Conservation (phyloP, 2,329 filamentous ascomycete genomes). For the Talaromyces amestolkiae region DNA sequence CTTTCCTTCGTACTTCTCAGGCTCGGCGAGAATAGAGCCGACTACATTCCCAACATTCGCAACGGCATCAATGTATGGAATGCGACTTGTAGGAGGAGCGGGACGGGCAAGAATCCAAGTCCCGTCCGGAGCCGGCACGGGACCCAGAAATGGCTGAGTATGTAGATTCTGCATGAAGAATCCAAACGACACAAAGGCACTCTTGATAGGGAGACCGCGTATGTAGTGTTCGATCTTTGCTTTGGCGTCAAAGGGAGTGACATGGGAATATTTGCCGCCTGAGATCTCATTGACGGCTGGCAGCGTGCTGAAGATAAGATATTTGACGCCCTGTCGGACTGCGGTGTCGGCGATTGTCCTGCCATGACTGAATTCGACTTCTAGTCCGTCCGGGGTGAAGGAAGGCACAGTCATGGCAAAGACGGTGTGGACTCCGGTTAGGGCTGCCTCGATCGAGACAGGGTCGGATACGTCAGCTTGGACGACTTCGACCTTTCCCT, state of each 20-base stretch:
- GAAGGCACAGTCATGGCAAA: background rate
- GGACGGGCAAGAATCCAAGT: background rate
- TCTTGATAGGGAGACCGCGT: background rate
- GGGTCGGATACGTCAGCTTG: background rate
- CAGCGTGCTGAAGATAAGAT: background rate
- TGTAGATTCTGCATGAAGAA: background rate
- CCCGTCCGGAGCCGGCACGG: background rate
- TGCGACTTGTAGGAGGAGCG: background rate
- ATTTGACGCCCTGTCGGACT: background rate
- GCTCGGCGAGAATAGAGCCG: background rate
- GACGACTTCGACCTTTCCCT: background rate
- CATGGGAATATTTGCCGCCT: background rate
- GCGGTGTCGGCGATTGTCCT: background rate
- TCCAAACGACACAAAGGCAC: background rate
- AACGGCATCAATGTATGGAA: background rate
- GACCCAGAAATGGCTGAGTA: background rate
- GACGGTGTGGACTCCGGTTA: background rate
- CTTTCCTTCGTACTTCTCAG: background rate
- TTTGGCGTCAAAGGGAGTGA: background rate
- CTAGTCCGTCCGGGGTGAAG: background rate
- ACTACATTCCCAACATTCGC: background rate
- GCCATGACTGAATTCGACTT: background rate
- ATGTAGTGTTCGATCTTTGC: background rate
- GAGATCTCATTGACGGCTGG: background rate
- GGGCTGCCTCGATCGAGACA: background rate